phyloP scores from a whole-genome alignment of 495 filamentous ascomycete genomes.

The Penicillium flavigenum region DNA sequence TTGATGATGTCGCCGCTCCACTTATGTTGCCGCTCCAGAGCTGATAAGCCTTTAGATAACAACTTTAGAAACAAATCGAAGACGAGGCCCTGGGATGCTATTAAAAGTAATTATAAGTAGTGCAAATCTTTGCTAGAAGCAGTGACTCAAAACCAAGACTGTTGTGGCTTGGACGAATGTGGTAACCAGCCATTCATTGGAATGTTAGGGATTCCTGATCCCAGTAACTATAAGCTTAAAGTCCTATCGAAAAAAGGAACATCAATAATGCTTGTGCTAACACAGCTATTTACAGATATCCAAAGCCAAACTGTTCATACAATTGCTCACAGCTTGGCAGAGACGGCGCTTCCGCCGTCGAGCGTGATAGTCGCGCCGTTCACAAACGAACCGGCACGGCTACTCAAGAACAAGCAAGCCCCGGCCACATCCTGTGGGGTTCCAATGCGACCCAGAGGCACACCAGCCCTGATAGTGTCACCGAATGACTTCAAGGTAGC shows the following conservation, averaged over 20 bases:
- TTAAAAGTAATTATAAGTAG: not conserved
- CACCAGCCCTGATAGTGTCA: slow-evolving; percentile 59
- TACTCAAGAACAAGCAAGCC: slow-evolving; percentile 70
- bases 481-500: slow-evolving; percentile 61
- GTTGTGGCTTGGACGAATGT: not conserved
- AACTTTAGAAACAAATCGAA: not conserved
- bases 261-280: not conserved
- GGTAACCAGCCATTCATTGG: slow-evolving; percentile 16
- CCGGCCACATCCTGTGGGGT: slow-evolving; percentile 72
- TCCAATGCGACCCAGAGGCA: slow-evolving; percentile 73
- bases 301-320: not conserved
- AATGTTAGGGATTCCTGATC: slow-evolving; percentile 12
- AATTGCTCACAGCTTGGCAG: slow-evolving; percentile 50
- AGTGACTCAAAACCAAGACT: not conserved
- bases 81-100: not conserved
- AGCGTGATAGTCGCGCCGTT: slow-evolving; percentile 75
- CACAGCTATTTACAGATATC: slow-evolving; percentile 1
- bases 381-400: slow-evolving; percentile 68
- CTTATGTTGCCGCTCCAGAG: slow-evolving; percentile 20
- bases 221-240: not conserved
- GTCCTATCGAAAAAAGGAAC: not conserved
- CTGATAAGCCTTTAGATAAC: slow-evolving; percentile 25
- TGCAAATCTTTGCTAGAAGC: not conserved
- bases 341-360: slow-evolving; percentile 63
- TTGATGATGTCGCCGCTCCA: slow-evolving; percentile 40